Percentiles rank a stretch among this genome's conserved stretches.
phyloP scores from a whole-genome alignment of 768 basidiomycete genomes.

The Lactarius sp. region DNA sequence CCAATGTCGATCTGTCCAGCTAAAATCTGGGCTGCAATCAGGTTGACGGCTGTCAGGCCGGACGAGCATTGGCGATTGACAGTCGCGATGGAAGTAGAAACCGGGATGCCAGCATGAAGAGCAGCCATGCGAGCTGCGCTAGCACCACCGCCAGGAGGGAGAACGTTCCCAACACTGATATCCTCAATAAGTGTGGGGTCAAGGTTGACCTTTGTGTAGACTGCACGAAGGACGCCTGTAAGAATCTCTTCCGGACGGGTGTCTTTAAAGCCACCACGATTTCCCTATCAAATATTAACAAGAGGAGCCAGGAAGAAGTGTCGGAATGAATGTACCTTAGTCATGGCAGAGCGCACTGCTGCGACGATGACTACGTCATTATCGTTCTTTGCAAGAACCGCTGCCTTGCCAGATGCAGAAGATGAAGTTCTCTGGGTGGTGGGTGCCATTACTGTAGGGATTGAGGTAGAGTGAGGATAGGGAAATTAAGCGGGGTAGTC shows the following conservation, averaged over 20 bases:
- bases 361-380: constrained; percentile 89
- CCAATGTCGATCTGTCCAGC: constrained; percentile 84
- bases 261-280: constrained; percentile 89
- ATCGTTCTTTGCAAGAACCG: constrained; percentile 58
- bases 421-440: constrained; percentile 26
- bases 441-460: constrained; percentile 24
- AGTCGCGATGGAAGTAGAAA: constrained; percentile 68
- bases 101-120: constrained; percentile 79
- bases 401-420: constrained; percentile 23
- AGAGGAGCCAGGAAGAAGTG: constrained; percentile 9
- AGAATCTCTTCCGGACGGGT: constrained; percentile 80
- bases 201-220: constrained; percentile 59
- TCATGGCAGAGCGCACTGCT: constrained; percentile 87
- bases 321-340: constrained; percentile 53
- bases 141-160: constrained; percentile 83
- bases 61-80: constrained; percentile 90
- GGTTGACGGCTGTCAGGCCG: constrained; percentile 75
- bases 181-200: constrained; percentile 83
- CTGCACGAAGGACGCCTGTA: constrained; percentile 68
- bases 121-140: constrained; percentile 80
- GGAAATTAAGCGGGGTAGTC: too few species aligned
- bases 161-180: constrained; percentile 81
- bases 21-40: constrained; percentile 76
- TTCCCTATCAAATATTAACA: constrained; percentile 43
- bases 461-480: not conserved